Evolutionary conservation across 148 eudicot genomes (phyloP).

Genomic region (Fagopyrum homotropicum): DNA sequence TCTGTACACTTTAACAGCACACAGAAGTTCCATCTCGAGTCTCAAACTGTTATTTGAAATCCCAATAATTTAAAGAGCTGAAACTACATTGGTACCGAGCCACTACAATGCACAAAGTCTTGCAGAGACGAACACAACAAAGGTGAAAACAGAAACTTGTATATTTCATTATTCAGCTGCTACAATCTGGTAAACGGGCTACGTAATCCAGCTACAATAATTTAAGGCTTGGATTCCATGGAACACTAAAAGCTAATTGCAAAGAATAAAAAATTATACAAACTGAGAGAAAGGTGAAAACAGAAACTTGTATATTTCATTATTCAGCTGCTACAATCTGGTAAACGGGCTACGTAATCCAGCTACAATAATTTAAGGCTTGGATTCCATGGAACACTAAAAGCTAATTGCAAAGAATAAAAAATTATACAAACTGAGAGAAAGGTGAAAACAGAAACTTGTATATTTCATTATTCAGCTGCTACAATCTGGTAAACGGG

Average conservation of each 20-base stretch:
- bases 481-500: background rate
- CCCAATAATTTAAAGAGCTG: background rate
- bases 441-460: background rate
- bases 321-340: background rate
- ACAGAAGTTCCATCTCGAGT: background rate
- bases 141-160: background rate
- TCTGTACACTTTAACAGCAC: background rate
- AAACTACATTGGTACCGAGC: too few relatives aligned
- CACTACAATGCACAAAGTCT: background rate
- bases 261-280: slow-evolving; percentile 11
- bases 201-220: slow-evolving; percentile 4
- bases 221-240: background rate
- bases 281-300: background rate
- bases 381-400: slow-evolving; percentile 7
- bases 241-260: slow-evolving; percentile 7
- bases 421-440: too few relatives aligned
- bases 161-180: background rate
- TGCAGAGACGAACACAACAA: background rate
- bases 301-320: background rate
- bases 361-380: background rate
- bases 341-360: background rate
- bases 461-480: background rate
- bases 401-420: slow-evolving; percentile 11
- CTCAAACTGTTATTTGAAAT: background rate
- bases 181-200: background rate